Base-by-base conservation (phyloP, 768 basidiomycete genomes). In the Auriscalpium microsporum region DNA sequence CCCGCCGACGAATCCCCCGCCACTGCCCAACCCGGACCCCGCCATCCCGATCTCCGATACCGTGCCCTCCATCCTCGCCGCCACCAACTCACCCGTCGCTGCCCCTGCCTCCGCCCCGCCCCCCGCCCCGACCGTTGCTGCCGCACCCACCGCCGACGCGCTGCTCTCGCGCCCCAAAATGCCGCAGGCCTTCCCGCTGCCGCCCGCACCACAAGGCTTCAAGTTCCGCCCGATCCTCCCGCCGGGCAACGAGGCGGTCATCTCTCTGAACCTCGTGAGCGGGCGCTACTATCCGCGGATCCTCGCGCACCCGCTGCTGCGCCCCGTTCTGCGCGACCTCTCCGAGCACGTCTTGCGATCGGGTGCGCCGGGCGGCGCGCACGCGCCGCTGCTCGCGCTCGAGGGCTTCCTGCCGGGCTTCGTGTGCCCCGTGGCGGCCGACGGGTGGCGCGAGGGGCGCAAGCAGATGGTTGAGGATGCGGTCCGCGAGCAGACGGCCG, bases 241-340 rank as follows among this genome's bases (percentile, higher is more conserved):
- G 2, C 72, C 80, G 8, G 84, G 79, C 0, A 67, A 78, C 56
- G 87, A 91, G 67, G 78, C 78, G 14, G 78, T 86, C 17, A 59
- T 90, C n/a, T 82, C 82, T 3, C 73, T 91, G 44, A 79, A 81
- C 37, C 72, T 90, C 48, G 75, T 94, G 57, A 81, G 81, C 35
- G 91, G 91, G 35, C 76, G 91, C 54, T 93, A 93, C 66, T 93
- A 93, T 65, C 86, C 90, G 5, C 71, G 75, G 7, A 73, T 93
- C 37, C 74, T 90, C 21, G 64, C 72, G 19, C 87, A 90, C 63
- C 86, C 86, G 1, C 71, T 83, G 37, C 68, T 90, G 17, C 68
- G 67, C 11, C 66, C 70, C 4, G 62, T 61, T 19, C 78, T 78
- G 11, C 62, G 78, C 45, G 55, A 66, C 37, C 62, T 66, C 10